A percentile compares a stretch with the other conserved stretches of the same genome.
Evolutionary conservation across 768 basidiomycete species (phyloP).

Genomic region (Rhodosporidiobolus sp.): DNA sequence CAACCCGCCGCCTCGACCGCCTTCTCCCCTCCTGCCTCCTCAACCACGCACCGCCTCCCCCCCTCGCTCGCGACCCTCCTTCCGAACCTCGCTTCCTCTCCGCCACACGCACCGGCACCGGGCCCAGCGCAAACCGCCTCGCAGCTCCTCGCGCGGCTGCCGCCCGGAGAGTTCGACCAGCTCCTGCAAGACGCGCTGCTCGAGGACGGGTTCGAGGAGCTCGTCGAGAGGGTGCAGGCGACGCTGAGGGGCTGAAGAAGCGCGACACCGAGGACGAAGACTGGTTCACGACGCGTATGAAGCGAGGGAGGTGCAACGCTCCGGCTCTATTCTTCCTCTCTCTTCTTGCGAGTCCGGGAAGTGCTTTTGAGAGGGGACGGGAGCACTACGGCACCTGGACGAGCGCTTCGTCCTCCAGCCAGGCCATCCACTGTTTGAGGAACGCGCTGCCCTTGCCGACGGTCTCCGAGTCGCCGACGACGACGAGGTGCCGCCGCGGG

Average conservation of each 20-base stretch:
- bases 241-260: constrained; percentile 29
- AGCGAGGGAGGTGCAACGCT: no score
- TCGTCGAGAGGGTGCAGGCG: constrained; percentile 37
- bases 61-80: not conserved
- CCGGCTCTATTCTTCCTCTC: no score
- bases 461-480: constrained; percentile 91
- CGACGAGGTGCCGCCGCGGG: constrained; percentile 40
- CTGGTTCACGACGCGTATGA: no score
- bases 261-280: no score
- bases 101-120: not conserved
- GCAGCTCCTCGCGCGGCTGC: not conserved
- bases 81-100: not conserved
- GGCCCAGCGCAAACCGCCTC: not conserved
- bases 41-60: not conserved
- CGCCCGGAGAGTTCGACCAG: not conserved
- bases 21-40: rapidly evolving
- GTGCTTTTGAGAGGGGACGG: no score
- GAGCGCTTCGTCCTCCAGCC: constrained; percentile 86
- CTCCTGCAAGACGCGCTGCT: constrained; percentile 15
- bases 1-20: not conserved
- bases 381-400: constrained; percentile 54
- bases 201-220: constrained; percentile 30
- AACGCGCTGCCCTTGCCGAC: constrained; percentile 78
- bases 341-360: no score
- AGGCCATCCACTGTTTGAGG: constrained; percentile 82